Conservation (phyloP, 257 asterid species). For the Scutellaria minor region DNA sequence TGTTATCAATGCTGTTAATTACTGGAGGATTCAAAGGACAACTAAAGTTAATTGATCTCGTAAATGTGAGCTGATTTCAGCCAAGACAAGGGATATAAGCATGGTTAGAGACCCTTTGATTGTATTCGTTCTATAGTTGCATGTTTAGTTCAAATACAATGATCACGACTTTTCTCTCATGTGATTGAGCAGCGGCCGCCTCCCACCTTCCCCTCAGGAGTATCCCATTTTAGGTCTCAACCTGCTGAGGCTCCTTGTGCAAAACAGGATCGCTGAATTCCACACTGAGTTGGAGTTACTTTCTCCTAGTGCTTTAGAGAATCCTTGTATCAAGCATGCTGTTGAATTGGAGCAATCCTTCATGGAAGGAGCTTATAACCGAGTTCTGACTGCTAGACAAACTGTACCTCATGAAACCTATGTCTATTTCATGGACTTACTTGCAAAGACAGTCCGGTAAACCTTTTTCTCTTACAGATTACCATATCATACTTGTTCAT, state of each 20-base stretch:
- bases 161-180: constrained; percentile 29
- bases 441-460: constrained; percentile 97
- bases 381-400: constrained; percentile 89
- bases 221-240: constrained; percentile 93
- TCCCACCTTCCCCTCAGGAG: constrained; percentile 86
- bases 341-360: constrained; percentile 95
- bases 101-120: too few relatives aligned
- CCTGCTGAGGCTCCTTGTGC: constrained; percentile 97
- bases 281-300: constrained; percentile 96
- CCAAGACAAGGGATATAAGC: neutral
- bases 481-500: neutral
- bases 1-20: neutral
- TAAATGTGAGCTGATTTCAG: neutral
- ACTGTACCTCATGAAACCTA: constrained; percentile 89
- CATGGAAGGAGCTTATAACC: constrained; percentile 99
- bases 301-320: constrained; percentile 76
- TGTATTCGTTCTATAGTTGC: constrained; percentile 1
- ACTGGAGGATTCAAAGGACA: too few relatives aligned
- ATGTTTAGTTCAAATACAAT: constrained; percentile 10
- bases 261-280: constrained; percentile 94
- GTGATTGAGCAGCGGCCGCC: constrained; percentile 60
- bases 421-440: constrained; percentile 91
- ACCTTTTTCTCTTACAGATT: neutral
- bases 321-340: constrained; percentile 93
- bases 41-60: neutral